Percentiles rank a stretch among this genome's conserved stretches.
Conservation (phyloP, 495 filamentous ascomycete genomes). For the Corynascus novoguineensis region DNA sequence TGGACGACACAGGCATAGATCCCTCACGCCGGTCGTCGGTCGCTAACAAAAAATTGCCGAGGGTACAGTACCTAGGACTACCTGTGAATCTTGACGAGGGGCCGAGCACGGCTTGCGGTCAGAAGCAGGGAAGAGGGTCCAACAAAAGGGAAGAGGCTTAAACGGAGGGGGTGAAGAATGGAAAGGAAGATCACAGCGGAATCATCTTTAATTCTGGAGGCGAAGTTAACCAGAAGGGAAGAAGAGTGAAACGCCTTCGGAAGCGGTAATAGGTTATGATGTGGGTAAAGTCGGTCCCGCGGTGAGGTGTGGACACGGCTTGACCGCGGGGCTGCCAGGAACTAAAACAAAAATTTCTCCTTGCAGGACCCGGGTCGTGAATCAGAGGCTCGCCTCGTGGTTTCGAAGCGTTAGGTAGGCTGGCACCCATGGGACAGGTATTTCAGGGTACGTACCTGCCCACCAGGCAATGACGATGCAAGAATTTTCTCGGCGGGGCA, state of each 20-base stretch:
- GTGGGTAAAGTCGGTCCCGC: slow-evolving; percentile 1
- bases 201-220: not conserved
- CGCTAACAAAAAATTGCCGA: slow-evolving; percentile 30
- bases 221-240: slow-evolving; percentile 1
- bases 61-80: slow-evolving; percentile 19
- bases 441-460: slow-evolving; percentile 11
- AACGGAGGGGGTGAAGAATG: not conserved
- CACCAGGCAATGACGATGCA: slow-evolving; percentile 21
- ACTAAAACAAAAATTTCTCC: slow-evolving; percentile 24
- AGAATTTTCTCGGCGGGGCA: slow-evolving; percentile 27
- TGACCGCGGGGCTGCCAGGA: slow-evolving; percentile 24
- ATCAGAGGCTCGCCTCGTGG: slow-evolving; percentile 11
- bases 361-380: slow-evolving; percentile 17
- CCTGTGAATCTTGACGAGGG: not conserved
- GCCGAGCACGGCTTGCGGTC: not conserved
- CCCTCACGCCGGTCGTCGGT: slow-evolving; percentile 8
- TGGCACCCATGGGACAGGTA: slow-evolving; percentile 11
- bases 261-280: slow-evolving; percentile 10
- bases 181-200: slow-evolving; percentile 2
- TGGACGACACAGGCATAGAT: slow-evolving; percentile 4
- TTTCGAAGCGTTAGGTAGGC: slow-evolving; percentile 27
- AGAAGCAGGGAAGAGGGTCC: slow-evolving; percentile 11
- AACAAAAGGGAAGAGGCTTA: not conserved
- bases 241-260: slow-evolving; percentile 11
- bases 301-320: slow-evolving; percentile 7